Evolutionary conservation across 2,329 filamentous ascomycete species (phyloP).

Genomic region (Colletotrichum sp.): DNA sequence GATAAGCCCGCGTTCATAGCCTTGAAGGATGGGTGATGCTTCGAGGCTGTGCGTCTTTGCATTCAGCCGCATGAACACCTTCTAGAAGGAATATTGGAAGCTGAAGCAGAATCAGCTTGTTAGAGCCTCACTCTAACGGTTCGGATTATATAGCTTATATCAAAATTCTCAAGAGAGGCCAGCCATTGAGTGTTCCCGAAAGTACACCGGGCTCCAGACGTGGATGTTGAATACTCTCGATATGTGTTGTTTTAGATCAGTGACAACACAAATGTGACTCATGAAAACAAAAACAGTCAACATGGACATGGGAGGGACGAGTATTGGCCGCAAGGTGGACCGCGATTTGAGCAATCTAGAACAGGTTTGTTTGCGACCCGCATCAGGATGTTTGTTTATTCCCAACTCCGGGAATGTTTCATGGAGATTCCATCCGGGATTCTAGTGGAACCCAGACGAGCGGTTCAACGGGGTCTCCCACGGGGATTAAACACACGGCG

Average conservation of each 20-base stretch:
- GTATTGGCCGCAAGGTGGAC: background rate
- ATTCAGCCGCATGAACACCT: background rate
- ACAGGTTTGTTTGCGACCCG: background rate
- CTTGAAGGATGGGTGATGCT: background rate
- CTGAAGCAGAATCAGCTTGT: no score
- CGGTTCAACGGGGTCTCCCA: background rate
- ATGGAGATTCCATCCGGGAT: background rate
- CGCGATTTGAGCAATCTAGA: background rate
- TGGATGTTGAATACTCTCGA: rapidly evolving
- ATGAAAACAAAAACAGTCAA: background rate
- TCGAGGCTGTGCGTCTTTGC: background rate
- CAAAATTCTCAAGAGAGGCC: background rate
- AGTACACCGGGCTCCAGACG: background rate
- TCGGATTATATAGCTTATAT: no score
- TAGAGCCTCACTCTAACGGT: no score
- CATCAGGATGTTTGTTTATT: background rate
- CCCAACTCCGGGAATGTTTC: background rate
- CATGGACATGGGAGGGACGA: background rate
- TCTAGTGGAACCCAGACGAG: background rate
- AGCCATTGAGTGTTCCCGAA: background rate
- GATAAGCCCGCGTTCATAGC: background rate
- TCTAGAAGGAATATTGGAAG: background rate
- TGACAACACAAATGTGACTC: background rate
- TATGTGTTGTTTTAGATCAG: background rate
- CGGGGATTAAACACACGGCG: background rate